Conservation (phyloP, 192 early-diverging fungal species). For the Dimargaris xerosporica region DNA sequence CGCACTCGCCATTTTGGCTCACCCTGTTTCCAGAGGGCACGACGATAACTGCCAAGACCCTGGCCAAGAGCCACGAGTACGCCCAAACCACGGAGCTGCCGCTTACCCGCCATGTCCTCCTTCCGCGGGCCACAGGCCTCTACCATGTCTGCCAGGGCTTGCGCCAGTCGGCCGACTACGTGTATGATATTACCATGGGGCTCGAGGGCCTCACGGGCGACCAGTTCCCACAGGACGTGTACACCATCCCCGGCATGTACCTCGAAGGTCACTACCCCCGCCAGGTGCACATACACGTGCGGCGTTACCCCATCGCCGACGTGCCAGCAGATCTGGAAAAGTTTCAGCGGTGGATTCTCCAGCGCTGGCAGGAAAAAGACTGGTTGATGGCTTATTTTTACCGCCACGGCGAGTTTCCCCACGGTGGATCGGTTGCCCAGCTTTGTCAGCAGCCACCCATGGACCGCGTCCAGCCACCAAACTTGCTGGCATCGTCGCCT, state of each 20-base stretch:
- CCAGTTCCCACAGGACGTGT: conserved; percentile 71
- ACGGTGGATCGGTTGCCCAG: conserved; percentile 1
- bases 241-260: conserved; percentile 62
- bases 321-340: conserved; percentile 54
- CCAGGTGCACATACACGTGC: conserved; percentile 69
- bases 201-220: conserved; percentile 58
- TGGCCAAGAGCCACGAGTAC: conserved; percentile 46
- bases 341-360: conserved; percentile 61
- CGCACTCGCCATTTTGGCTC: conserved; percentile 68
- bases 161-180: conserved; percentile 42
- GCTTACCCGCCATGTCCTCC: conserved; percentile 35
- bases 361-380: conserved; percentile 76
- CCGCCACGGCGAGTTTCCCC: conserved; percentile 50
- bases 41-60: conserved; percentile 61
- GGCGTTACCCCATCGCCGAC: conserved; percentile 40
- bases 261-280: conserved; percentile 53
- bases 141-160: conserved; percentile 53
- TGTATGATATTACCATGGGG: conserved; percentile 84
- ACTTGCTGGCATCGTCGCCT: too few species aligned
- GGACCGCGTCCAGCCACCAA: too few species aligned
- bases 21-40: conserved; percentile 96
- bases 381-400: conserved; percentile 65
- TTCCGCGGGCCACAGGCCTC: conserved; percentile 76
- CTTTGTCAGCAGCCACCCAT: too few species aligned
- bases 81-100: conserved; percentile 21